Evolutionary conservation across 257 asterid genomes (phyloP), one percentile per base, ranked within the genome.

Genomic region (Plantago elongata): DNA sequence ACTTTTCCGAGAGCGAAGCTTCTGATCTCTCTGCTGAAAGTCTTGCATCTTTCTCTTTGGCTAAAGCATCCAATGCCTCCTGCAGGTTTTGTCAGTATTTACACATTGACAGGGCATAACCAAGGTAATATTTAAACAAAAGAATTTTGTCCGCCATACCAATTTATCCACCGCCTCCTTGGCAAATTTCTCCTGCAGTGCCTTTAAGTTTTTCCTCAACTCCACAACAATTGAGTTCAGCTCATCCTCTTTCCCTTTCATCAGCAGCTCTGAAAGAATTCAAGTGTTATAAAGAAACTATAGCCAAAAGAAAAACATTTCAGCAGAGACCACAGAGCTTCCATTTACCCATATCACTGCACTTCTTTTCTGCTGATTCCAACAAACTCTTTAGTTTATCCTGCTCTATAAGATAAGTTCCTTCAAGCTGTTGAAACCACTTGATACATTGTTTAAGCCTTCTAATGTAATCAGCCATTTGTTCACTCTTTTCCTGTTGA

Each of bases 361-460:
- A 83, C 60, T 76, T 81, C 76, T 87, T 90, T 73, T 90, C 93
- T 7, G 90, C 85, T 40, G 75, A 69, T 64, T 85, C 95, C 83
- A 90, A 65, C 76, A 78, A 62, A 60, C 61, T 78, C 59, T 76
- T 84, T 16, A 81, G 58, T 3, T 77, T 79, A 49, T 80, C 93
- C 66, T 72, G 83, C 81, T 85, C 90, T 16, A 72, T 54, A 4
- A 67, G 79, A 64, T 77, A 74, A 64, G 76, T 79, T 57, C 72
- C 94, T 70, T 94, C 96, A 29, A 82, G 84, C 67, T 82, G 96
- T 56, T 84, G 95, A 72, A 87, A 87, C 99, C 97, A 87, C 79
- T 61, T 84, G 45, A 94, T 67, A 51, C 97, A 82, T 17, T 75
- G 88, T 80, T 81, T 94, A 9, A 90, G 90, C 74, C 89, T 81